Percentiles rank a stretch among this genome's conserved stretches.
These are phyloP conservation scores for Fraxinus latifolia DNA, from an alignment of 305 asterid species.

Conservation along the genomic window DNA sequence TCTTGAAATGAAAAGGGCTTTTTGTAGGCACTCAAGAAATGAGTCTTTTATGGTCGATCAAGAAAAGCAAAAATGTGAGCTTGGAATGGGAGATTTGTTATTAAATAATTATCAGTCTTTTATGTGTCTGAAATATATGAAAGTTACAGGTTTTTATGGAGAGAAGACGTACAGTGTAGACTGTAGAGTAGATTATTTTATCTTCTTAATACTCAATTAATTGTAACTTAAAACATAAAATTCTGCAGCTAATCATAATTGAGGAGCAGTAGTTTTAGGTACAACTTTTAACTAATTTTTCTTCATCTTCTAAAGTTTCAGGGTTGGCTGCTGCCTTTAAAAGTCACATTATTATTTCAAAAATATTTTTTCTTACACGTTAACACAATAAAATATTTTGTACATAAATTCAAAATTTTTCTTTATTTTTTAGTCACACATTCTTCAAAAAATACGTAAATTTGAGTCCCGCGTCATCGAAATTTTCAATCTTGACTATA, in stretches of 20 bases:
- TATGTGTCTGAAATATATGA: background rate
- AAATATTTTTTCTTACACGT: too few relatives aligned
- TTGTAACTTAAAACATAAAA: conserved; percentile 13
- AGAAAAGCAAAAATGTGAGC: conserved; percentile 9
- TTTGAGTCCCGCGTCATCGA: background rate
- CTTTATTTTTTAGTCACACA: too few relatives aligned
- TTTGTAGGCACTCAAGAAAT: conserved; percentile 22
- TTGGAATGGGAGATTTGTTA: background rate
- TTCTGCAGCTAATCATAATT: conserved; percentile 40
- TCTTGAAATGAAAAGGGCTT: conserved; percentile 23
- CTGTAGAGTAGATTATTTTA: background rate
- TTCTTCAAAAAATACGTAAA: too few relatives aligned
- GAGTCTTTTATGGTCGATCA: conserved; percentile 26
- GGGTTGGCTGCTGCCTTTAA: background rate
- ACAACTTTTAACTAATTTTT: background rate
- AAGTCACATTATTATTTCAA: background rate
- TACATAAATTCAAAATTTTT: too few relatives aligned
- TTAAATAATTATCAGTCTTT: background rate
- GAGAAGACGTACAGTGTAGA: background rate
- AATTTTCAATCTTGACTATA: background rate
- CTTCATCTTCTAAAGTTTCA: background rate
- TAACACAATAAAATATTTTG: too few relatives aligned
- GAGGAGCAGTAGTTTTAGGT: background rate
- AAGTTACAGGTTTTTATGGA: background rate
- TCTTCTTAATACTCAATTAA: background rate